Conservation (phyloP, 805 yeast genomes). For the Suhomyces xylopsoci region DNA sequence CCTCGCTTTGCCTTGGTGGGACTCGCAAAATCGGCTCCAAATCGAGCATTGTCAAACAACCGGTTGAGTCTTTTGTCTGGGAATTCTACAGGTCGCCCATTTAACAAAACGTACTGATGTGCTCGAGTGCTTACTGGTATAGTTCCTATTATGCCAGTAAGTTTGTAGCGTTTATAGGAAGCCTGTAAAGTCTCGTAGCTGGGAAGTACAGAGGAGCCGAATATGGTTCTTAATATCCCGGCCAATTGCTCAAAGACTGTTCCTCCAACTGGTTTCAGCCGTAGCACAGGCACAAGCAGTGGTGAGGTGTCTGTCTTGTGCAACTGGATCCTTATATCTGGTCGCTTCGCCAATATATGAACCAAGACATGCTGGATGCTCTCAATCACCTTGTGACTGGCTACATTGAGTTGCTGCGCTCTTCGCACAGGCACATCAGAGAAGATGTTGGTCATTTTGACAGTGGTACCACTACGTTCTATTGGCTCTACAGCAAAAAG, state of each 20-base stretch:
- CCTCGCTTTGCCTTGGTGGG: constrained; percentile 13
- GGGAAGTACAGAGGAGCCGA: constrained; percentile 22
- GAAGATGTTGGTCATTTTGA: constrained; percentile 40
- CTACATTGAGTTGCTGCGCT: constrained; percentile 15
- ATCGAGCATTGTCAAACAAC: constrained; percentile 17
- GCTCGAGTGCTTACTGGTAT: constrained; percentile 29
- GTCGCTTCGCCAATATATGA: constrained; percentile 22
- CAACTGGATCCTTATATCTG: constrained; percentile 17
- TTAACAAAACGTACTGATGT: constrained; percentile 46
- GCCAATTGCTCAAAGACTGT: not conserved
- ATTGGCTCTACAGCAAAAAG: constrained; percentile 5
- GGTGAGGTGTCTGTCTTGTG: constrained; percentile 1
- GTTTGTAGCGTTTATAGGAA: constrained; percentile 18
- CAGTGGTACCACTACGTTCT: constrained; percentile 34
- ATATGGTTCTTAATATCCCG: constrained; percentile 17
- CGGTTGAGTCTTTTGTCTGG: constrained; percentile 19
- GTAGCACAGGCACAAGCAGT: constrained; percentile 9
- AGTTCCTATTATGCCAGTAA: constrained; percentile 41
- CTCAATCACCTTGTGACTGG: constrained; percentile 19
- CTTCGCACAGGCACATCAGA: constrained; percentile 44
- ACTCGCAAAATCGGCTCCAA: constrained; percentile 10
- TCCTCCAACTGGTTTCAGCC: constrained; percentile 4
- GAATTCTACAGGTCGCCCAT: constrained; percentile 31
- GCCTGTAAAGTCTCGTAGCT: constrained; percentile 26
- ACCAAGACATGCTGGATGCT: constrained; percentile 30